A percentile compares a stretch with the other conserved stretches of the same genome.
phyloP scores from a whole-genome alignment of 495 filamentous ascomycete genomes.

The Neurospora sp. region DNA sequence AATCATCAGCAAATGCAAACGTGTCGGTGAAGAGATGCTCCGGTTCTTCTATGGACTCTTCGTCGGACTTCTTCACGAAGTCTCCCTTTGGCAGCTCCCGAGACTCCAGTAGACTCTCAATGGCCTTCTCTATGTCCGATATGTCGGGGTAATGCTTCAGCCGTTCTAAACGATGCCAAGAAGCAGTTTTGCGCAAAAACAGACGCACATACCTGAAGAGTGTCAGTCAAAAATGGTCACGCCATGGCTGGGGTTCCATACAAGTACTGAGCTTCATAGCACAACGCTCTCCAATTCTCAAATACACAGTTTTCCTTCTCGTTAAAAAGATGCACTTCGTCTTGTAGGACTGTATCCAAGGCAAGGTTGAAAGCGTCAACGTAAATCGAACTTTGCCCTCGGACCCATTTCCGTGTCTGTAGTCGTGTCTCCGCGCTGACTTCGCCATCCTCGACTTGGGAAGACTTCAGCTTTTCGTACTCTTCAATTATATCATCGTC shows the following conservation, averaged over 20 bases:
- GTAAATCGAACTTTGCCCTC: constrained; percentile 72
- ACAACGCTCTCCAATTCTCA: constrained; percentile 57
- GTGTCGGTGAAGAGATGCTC: constrained; percentile 38
- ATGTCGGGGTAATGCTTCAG: constrained; percentile 78
- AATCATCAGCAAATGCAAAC: constrained; percentile 75
- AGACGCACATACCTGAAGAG: constrained; percentile 67
- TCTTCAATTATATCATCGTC: constrained; percentile 67
- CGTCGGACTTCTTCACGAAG: neutral
- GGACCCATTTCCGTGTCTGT: constrained; percentile 34
- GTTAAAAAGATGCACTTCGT: constrained; percentile 82
- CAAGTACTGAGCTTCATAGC: constrained; percentile 88
- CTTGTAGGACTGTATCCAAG: constrained; percentile 78
- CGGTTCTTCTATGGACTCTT: constrained; percentile 3
- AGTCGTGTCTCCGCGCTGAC: constrained; percentile 25
- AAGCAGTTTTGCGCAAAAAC: constrained; percentile 88
- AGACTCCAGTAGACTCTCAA: constrained; percentile 40
- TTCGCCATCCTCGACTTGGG: constrained; percentile 31
- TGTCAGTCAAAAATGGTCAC: constrained; percentile 5
- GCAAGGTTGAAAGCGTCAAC: constrained; percentile 96
- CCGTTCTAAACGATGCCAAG: constrained; percentile 77
- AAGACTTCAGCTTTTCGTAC: constrained; percentile 54
- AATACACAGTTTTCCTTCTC: constrained; percentile 72
- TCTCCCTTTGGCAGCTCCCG: constrained; percentile 5
- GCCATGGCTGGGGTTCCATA: constrained; percentile 34
- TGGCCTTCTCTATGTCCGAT: constrained; percentile 55